phyloP scores from a whole-genome alignment of 441 rosid species.

The Sinapis alba region DNA sequence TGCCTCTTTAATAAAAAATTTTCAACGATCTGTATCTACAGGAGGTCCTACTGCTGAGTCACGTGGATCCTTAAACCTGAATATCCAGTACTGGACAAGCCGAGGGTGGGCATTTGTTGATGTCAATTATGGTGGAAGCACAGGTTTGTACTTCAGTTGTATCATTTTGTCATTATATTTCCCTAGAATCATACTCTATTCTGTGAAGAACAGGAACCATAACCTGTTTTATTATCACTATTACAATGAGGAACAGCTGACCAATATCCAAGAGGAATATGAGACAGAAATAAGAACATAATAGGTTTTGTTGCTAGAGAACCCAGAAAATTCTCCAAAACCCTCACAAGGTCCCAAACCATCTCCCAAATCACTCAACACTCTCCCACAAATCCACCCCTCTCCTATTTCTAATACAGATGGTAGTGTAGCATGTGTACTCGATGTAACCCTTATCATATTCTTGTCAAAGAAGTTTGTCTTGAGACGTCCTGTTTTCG shows the following conservation, averaged over 20 bases:
- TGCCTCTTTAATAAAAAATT: neutral
- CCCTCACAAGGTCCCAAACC: neutral
- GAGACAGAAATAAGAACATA: neutral
- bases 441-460: neutral
- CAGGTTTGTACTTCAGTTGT: conserved; percentile 53
- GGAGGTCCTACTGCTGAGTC: conserved; percentile 91
- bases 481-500: conserved; percentile 5
- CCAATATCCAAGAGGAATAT: neutral
- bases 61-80: conserved; percentile 65
- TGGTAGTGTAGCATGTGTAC: neutral
- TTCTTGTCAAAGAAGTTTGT: neutral
- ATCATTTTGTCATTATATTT: neutral
- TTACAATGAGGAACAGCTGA: neutral
- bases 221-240: no score
- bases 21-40: conserved; percentile 38
- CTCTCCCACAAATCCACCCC: neutral
- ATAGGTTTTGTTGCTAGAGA: neutral
- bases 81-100: conserved; percentile 93
- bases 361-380: neutral
- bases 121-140: conserved; percentile 98
- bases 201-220: no score
- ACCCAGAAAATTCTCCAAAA: neutral
- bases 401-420: neutral
- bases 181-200: neutral
- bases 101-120: conserved; percentile 96